Conservation (phyloP, 2,329 filamentous ascomycete genomes). For the Nectriaceae sp. region DNA sequence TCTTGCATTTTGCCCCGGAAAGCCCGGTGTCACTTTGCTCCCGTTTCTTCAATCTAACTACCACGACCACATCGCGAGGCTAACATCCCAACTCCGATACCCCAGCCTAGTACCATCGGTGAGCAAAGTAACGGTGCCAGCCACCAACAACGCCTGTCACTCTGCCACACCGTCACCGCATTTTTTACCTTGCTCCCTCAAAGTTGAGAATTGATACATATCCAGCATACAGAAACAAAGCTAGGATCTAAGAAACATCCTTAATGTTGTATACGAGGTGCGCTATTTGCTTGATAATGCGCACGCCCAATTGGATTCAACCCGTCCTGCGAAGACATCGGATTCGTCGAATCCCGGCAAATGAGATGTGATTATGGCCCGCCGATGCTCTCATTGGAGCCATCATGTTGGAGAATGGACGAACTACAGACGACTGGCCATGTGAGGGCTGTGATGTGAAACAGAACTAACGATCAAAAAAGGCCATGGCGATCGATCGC, state of each 20-base stretch:
- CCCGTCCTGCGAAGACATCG: conserved; percentile 11
- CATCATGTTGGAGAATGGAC: not conserved
- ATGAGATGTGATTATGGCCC: conserved; percentile 11
- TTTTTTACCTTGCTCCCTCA: too few species aligned
- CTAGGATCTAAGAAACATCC: too few species aligned
- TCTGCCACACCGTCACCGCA: too few species aligned
- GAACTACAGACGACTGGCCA: too few species aligned
- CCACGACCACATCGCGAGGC: not conserved
- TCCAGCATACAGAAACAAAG: too few species aligned
- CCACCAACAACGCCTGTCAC: not conserved
- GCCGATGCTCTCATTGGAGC: conserved; percentile 1
- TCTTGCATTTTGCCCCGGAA: too few species aligned
- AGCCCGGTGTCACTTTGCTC: not conserved
- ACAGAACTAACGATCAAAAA: too few species aligned
- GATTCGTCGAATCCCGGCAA: conserved; percentile 21
- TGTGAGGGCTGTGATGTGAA: too few species aligned
- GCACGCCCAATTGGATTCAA: conserved; percentile 22
- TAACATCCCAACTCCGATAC: conserved; percentile 11
- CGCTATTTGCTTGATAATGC: conserved; percentile 11
- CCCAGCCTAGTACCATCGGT: conserved; percentile 7
- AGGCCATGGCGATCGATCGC: too few species aligned
- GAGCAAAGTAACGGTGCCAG: not conserved
- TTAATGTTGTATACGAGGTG: too few species aligned
- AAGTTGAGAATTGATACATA: too few species aligned
- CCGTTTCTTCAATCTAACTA: not conserved